Evolutionary conservation across 2,329 filamentous ascomycete species (phyloP).

Genomic region (Bipolaris victoriae): DNA sequence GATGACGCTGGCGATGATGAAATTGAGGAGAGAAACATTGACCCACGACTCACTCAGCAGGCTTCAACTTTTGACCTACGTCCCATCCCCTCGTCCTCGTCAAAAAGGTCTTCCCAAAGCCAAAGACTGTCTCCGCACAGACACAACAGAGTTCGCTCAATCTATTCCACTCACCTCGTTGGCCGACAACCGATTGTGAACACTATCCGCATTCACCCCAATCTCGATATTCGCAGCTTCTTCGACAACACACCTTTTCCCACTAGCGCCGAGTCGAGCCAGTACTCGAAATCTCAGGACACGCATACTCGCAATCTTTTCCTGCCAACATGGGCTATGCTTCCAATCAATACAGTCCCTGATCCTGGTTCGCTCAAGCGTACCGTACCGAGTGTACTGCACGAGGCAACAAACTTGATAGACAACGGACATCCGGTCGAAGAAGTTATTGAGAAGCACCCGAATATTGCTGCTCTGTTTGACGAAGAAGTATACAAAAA

Average conservation of each 20-base stretch:
- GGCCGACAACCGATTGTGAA: constrained; percentile 30
- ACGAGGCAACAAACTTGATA: constrained; percentile 23
- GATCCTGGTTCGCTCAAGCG: constrained; percentile 27
- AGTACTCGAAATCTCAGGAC: constrained; percentile 18
- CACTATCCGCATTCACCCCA: constrained; percentile 31
- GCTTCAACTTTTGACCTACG: constrained; percentile 6
- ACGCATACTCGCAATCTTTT: constrained; percentile 23
- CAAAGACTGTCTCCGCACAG: constrained; percentile 11
- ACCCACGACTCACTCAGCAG: constrained; percentile 20
- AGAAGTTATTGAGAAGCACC: constrained; percentile 26
- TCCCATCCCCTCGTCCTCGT: constrained; percentile 7
- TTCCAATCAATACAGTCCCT: constrained; percentile 28
- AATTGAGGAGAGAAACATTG: constrained; percentile 14
- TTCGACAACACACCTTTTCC: constrained; percentile 30
- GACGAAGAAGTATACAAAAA: constrained; percentile 24
- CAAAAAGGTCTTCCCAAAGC: constrained; percentile 16
- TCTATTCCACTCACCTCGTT: constrained; percentile 26
- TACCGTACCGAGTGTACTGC: constrained; percentile 17
- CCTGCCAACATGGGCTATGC: constrained; percentile 36
- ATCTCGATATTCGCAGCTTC: constrained; percentile 25
- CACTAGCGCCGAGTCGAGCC: constrained; percentile 16
- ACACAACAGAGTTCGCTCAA: constrained; percentile 15
- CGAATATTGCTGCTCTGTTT: constrained; percentile 32
- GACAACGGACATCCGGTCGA: constrained; percentile 16
- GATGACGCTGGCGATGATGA: constrained; percentile 7